Conservation (phyloP, 2,329 filamentous ascomycete genomes). For the Pestalotiopsis sp. region DNA sequence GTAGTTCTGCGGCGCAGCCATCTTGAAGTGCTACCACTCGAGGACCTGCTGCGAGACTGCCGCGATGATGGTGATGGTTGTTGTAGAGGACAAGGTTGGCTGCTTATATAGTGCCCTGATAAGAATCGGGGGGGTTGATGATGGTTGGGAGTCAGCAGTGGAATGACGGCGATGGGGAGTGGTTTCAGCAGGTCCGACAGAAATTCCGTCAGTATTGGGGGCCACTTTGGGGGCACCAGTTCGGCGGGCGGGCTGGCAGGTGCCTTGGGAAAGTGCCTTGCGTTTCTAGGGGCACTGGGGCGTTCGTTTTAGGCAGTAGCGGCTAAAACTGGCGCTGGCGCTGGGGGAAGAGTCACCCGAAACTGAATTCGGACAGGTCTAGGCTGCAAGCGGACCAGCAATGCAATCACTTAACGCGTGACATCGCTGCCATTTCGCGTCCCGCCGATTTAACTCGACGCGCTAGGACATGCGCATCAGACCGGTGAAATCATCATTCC, state of each 20-base stretch:
- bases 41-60: constrained; percentile 5
- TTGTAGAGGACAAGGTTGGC: constrained; percentile 15
- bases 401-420: constrained; percentile 33
- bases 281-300: neutral
- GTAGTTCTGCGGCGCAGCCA: constrained; percentile 58
- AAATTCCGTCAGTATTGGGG: neutral
- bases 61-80: constrained; percentile 8
- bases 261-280: neutral
- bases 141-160: constrained; percentile 12
- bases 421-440: constrained; percentile 34
- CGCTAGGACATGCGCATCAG: constrained; percentile 25
- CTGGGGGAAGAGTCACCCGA: neutral
- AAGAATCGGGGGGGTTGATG: neutral
- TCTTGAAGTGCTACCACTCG: constrained; percentile 22
- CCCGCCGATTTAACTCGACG: constrained; percentile 21
- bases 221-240: neutral
- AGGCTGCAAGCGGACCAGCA: neutral
- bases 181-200: neutral
- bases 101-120: constrained; percentile 15
- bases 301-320: neutral
- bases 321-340: neutral
- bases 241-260: too few relatives aligned
- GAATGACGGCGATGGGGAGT: neutral
- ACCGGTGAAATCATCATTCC: constrained; percentile 31
- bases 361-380: constrained; percentile 2